Conservation (phyloP, 116 monocot species). For the Cymodocea nodosa region DNA sequence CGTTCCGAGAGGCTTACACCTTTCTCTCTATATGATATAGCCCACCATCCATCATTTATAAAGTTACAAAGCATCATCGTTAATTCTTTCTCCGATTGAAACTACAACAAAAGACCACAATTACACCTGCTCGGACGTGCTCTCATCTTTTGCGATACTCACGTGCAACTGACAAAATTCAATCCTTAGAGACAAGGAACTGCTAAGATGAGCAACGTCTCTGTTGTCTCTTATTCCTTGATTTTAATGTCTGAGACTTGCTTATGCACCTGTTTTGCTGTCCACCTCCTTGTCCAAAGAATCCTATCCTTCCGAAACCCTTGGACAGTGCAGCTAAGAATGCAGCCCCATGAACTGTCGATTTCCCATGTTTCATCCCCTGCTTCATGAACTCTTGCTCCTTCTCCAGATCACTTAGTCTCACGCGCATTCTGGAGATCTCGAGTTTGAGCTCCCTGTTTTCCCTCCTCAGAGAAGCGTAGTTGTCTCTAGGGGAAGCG, state of each 20-base stretch:
- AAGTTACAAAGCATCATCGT: background rate
- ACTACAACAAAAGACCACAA: background rate
- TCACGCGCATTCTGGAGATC: slow-evolving; percentile 68
- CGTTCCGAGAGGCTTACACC: no score
- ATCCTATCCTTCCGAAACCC: slow-evolving; percentile 49
- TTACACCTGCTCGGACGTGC: no score
- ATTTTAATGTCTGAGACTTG: slow-evolving; percentile 33
- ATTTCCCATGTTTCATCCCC: slow-evolving; percentile 38
- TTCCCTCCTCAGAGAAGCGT: slow-evolving; percentile 75
- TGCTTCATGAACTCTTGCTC: slow-evolving; percentile 69
- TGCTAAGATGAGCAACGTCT: slow-evolving; percentile 1
- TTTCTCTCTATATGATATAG: no score
- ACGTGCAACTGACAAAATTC: background rate
- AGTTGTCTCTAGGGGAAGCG: slow-evolving; percentile 77
- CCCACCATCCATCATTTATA: no score
- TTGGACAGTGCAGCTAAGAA: slow-evolving; percentile 53
- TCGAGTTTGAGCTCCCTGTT: slow-evolving; percentile 88
- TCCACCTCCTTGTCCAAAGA: slow-evolving; percentile 16
- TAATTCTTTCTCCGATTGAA: background rate
- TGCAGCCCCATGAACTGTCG: slow-evolving; percentile 39
- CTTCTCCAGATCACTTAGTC: slow-evolving; percentile 80
- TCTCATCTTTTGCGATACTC: background rate
- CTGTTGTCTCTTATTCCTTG: slow-evolving; percentile 34
- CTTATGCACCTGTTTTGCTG: slow-evolving; percentile 18
- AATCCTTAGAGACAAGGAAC: background rate